Base-by-base conservation (phyloP, 352 stramenopile genomes). In the Pythium phragmiticola region DNA sequence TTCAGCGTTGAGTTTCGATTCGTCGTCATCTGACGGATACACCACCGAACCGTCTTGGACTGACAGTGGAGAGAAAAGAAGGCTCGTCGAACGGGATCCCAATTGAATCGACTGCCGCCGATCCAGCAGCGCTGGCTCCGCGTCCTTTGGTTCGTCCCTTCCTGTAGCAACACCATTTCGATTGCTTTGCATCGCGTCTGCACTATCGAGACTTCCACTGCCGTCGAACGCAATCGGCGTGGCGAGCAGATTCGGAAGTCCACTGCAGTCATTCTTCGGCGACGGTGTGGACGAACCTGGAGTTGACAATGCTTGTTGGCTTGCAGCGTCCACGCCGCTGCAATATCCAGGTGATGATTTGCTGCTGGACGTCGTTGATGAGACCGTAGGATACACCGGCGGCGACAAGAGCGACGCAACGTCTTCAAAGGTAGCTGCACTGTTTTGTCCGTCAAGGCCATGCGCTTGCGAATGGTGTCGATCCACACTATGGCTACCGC, bases 21-120 rank as follows among this genome's bases (percentile, higher is more conserved):
- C 43, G 12, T 70, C 65, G 11, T 66, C 65, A 36, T 72, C 65
- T 0, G 65, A 72, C 16, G 58, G 58, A 42, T 68, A 72, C 23
- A 26, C 30, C 17, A 42, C 21, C 2, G 65, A 60, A 13, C 58
- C 58, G 26, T 71, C 58, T 51, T 71, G 57, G 13, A 71, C 36
- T 2, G 57, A 63, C 26, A 71, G 5, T 1, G 65, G 65, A 33
- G 65, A 71, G 28, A 71, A 71, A n/a, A 71, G 41, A 0, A 71
- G 49, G n/a, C 51, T 70, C 4, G 49, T 57, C 43, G 49, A 57
- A 16, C 48, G 39, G 9, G 28, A 28, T 4, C 57, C 14, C 39
- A 64, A 12, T 4, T 63, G 63, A 30, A 63, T 26, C 16, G 61
- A 63, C 17, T 68, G 53, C 0, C 61, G 61, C 26, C 52, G 52